A percentile compares a stretch with the other conserved stretches of the same genome.
These are phyloP conservation scores for Mesembryanthemum crystallinum DNA, from an alignment of 148 eudicot genomes.

Conservation along the genomic window DNA sequence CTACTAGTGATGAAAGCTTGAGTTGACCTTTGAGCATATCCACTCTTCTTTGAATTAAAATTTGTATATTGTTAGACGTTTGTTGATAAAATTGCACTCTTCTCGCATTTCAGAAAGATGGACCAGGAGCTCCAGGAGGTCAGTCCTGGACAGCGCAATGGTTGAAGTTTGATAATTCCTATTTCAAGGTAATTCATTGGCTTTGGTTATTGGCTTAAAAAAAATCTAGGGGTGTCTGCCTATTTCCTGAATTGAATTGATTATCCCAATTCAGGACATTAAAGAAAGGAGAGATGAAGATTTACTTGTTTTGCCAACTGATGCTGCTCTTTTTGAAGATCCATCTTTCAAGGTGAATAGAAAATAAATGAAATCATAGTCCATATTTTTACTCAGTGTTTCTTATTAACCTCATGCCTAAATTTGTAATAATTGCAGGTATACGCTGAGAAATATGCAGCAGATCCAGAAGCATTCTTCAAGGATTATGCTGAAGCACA, in stretches of 20 bases:
- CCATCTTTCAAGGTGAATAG: slow-evolving; percentile 85
- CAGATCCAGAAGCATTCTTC: slow-evolving; percentile 75
- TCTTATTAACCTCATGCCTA: slow-evolving; percentile 3
- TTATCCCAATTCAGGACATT: slow-evolving; percentile 59
- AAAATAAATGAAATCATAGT: neutral
- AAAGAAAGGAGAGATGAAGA: slow-evolving; percentile 83
- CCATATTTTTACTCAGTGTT: neutral
- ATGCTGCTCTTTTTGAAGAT: slow-evolving; percentile 91
- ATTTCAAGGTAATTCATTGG: slow-evolving; percentile 62
- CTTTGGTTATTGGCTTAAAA: slow-evolving; percentile 3
- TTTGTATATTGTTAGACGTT: neutral
- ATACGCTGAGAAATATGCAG: slow-evolving; percentile 95
- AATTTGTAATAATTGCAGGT: slow-evolving; percentile 40
- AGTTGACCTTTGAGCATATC: neutral
- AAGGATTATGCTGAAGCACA: slow-evolving; percentile 95
- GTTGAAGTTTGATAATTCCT: slow-evolving; percentile 96
- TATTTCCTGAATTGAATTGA: slow-evolving; percentile 14
- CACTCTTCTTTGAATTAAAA: neutral
- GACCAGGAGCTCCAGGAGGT: slow-evolving; percentile 99
- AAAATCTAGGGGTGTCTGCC: neutral
- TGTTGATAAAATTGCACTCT: neutral
- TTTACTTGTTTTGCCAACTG: slow-evolving; percentile 94
- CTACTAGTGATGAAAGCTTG: neutral
- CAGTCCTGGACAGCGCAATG: slow-evolving; percentile 96
- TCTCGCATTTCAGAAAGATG: slow-evolving; percentile 73